Base-by-base conservation (phyloP, 768 basidiomycete genomes). In the Ramaria sp. region DNA sequence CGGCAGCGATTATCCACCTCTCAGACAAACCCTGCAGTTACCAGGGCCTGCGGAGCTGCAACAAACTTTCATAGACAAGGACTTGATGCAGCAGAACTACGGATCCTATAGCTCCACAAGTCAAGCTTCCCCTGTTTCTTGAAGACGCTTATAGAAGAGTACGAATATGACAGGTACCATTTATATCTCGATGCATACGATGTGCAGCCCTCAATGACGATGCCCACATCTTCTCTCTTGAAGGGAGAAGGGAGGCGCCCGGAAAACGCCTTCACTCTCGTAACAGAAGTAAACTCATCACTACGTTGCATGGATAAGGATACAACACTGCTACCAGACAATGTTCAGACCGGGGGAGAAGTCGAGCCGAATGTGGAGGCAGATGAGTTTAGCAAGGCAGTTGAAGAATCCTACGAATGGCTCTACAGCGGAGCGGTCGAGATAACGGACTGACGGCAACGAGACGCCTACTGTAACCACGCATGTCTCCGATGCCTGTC, bases 341-440 rank as follows among this genome's bases (percentile, higher is more conserved):
- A 22, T 19, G 42, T 42, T 17, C 9, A 9, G 24, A 13, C 4
- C 1, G 11, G 48, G 3, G n/a, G 17, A 49, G 48, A 33, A 17
- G n/a, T 13, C 15, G 48, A 45, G 17, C 19, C 9, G 15, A 13
- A 15, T 9, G 30, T 20, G 30, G 61, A 64, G 11, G 42, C 49
- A 33, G 64, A 65, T 17, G 78, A 84, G 50, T 76, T 81, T 51
- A 17, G 22, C 17, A 12, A 46, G 45, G 51, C 31, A 27, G 74
- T 86, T 50, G 82, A 78, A 4, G 83, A 84, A 60, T 73, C 89
- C 30, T 82, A 86, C 59, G 78, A 74, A 46, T 89, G 83, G 83
- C 66, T 88, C 62, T 72, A 78, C 31, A 85, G 85, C 63, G 83
- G 77, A 33, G 75, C 79, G 3, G 79, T 87, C 1, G 75, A 79